A percentile compares a stretch with the other conserved stretches of the same genome.
Conservation (phyloP, 2,329 filamentous ascomycete species). For the Penicillium sp. region DNA sequence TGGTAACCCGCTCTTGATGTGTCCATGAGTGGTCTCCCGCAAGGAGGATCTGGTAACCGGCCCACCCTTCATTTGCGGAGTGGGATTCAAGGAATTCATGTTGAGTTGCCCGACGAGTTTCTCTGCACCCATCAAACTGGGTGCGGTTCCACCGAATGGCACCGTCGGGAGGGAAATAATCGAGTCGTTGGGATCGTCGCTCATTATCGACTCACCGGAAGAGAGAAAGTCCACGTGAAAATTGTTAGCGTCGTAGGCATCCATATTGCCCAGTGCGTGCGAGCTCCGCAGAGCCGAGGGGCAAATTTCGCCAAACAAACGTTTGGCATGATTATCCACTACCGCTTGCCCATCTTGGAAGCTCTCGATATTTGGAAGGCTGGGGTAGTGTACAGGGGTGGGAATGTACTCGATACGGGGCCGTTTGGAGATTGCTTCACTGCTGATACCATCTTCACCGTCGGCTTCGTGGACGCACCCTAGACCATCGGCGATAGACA, state of each 20-base stretch:
- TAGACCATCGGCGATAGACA: slow-evolving; percentile 58
- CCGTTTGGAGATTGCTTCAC: slow-evolving; percentile 38
- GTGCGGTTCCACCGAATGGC: slow-evolving; percentile 39
- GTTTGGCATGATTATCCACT: slow-evolving; percentile 35
- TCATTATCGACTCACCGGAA: slow-evolving; percentile 43
- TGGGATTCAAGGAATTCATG: slow-evolving; percentile 45
- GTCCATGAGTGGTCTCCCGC: slow-evolving; percentile 32
- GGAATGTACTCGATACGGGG: slow-evolving; percentile 33
- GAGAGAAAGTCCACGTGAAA: slow-evolving; percentile 41
- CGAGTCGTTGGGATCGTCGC: slow-evolving; percentile 38
- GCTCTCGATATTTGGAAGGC: slow-evolving; percentile 41
- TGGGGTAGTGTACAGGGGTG: slow-evolving; percentile 41
- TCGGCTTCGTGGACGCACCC: slow-evolving; percentile 26
- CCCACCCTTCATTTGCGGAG: slow-evolving; percentile 29
- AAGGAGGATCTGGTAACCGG: slow-evolving; percentile 30
- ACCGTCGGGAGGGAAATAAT: slow-evolving; percentile 38
- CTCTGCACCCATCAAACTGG: slow-evolving; percentile 50
- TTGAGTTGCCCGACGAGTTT: slow-evolving; percentile 48
- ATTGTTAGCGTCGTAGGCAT: slow-evolving; percentile 32
- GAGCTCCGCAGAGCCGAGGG: slow-evolving; percentile 55
- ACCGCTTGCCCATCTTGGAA: slow-evolving; percentile 29
- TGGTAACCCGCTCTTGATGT: slow-evolving; percentile 19
- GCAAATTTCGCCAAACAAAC: slow-evolving; percentile 62
- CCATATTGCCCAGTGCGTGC: slow-evolving; percentile 42
- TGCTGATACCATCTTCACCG: slow-evolving; percentile 34